A percentile compares a stretch with the other conserved stretches of the same genome.
Evolutionary conservation across 345 rosid genomes (phyloP).

Genomic region (Theobroma cacao): DNA sequence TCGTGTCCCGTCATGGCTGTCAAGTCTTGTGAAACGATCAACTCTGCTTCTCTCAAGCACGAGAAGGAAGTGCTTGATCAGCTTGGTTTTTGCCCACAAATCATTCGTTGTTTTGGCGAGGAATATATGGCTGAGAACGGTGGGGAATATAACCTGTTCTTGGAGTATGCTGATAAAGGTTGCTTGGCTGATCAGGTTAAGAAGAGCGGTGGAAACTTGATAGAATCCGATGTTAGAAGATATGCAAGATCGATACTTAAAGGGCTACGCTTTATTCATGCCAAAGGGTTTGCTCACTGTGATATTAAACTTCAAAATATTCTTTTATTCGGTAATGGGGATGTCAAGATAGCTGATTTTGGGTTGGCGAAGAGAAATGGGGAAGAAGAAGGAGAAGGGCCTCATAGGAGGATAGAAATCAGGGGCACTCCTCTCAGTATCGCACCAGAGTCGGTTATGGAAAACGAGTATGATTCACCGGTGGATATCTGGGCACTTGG

Average conservation of each 20-base stretch:
- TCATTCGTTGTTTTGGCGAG: constrained; percentile 56
- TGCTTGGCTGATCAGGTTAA: constrained; percentile 43
- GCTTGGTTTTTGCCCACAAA: constrained; percentile 42
- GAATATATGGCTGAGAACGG: constrained; percentile 39
- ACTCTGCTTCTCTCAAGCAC: constrained; percentile 40
- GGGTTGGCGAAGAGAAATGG: constrained; percentile 58
- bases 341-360: constrained; percentile 67
- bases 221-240: constrained; percentile 51
- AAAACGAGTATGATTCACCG: constrained; percentile 58
- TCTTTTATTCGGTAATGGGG: constrained; percentile 43
- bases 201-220: constrained; percentile 35
- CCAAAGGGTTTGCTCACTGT: constrained; percentile 66
- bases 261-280: constrained; percentile 59
- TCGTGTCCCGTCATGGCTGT: constrained; percentile 62
- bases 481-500: constrained; percentile 90
- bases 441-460: constrained; percentile 73
- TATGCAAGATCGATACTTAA: constrained; percentile 51
- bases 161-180: constrained; percentile 79
- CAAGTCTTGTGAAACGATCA: constrained; percentile 47
- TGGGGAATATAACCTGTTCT: constrained; percentile 49
- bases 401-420: constrained; percentile 28
- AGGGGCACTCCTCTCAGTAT: constrained; percentile 77
- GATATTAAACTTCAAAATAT: constrained; percentile 62
- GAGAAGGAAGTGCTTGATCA: constrained; percentile 46
- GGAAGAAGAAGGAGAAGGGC: constrained; percentile 4